Base-by-base conservation (phyloP, 78 protist genomes). In the Dictyostelium intermedium region DNA sequence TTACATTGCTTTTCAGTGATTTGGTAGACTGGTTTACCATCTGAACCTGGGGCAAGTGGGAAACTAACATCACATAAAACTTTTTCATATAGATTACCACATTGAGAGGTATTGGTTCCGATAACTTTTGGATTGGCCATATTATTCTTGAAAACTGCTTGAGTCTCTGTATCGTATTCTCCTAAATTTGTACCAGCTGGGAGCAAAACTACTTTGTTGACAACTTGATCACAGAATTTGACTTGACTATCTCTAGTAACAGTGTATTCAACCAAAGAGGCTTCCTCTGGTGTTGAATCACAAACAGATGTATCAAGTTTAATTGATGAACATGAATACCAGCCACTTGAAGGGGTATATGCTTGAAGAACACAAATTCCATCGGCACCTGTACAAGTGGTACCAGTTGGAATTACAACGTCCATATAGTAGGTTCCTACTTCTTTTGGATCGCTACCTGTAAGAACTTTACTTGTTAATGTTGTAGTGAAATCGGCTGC, bases 21-120 rank as follows among this genome's bases (percentile, higher is more conserved):
- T 60, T 32, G 72, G n/a, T 50, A 25, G 2, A 37, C 23, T 35
- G 39, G 43, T 41, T 30, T 63, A 35, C 47, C 77, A n/a, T 50
- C 76, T 3, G 84, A 77, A 47, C 83, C 83, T 72, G 60, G 50
- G n/a, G 73, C 87, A 43, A 80, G 53, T 89, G 94, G 94, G 94
- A 80, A 89, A 30, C 37, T 47, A 20, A 27, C 6, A 16, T 25
- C 76, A 69, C 94, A 89, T 45, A 89, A 11, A 69, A 81, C 50
- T 32, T 50, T 37, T 20, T 53, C 34, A 13, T 69, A 80, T 16
- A 20, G 2, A 32, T 37, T 1, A 25, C 81, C 61, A 10, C 93
- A 89, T 32, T 41, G 5, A 35, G 94, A 7, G 8, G 61, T 60
- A 32, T 63, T 63, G 32, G 47, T 45, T 5, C 30, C 69, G n/a